These are phyloP conservation scores for Corchorus olitorius DNA, from an alignment of 345 rosid species.

Conservation along the genomic window DNA sequence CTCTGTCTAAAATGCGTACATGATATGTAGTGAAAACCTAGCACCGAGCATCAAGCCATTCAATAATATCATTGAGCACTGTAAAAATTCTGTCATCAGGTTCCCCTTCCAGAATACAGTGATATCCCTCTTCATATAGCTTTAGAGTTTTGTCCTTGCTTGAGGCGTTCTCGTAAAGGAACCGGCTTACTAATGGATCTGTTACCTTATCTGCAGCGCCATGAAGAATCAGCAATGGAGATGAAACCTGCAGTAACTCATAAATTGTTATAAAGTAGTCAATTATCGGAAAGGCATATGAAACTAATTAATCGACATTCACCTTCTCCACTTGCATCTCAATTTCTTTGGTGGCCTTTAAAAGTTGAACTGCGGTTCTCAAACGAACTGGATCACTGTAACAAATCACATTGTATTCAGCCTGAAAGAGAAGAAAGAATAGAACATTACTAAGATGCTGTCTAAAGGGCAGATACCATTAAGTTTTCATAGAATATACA, in stretches of 20 bases:
- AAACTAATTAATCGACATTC: slow-evolving; percentile 7
- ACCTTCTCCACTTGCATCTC: slow-evolving; percentile 73
- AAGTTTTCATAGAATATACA: neutral
- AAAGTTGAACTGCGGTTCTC: slow-evolving; percentile 78
- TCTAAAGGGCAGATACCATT: neutral
- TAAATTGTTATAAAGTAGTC: neutral
- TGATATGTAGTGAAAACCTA: neutral
- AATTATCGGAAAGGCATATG: neutral
- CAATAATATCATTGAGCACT: slow-evolving; percentile 60
- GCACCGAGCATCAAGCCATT: slow-evolving; percentile 71
- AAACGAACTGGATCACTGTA: slow-evolving; percentile 61
- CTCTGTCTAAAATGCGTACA: too few relatives aligned
- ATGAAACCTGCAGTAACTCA: slow-evolving; percentile 56
- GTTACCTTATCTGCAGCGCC: slow-evolving; percentile 91
- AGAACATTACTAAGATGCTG: neutral
- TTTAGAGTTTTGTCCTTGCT: slow-evolving; percentile 84
- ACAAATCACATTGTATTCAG: slow-evolving; percentile 73
- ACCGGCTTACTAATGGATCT: slow-evolving; percentile 77
- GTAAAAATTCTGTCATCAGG: slow-evolving; percentile 66
- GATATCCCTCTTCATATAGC: slow-evolving; percentile 83
- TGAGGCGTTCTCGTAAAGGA: slow-evolving; percentile 70
- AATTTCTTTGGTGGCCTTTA: slow-evolving; percentile 70
- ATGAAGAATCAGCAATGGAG: slow-evolving; percentile 84
- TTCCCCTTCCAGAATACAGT: slow-evolving; percentile 93
- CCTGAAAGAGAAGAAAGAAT: slow-evolving; percentile 42